Evolutionary conservation across 2,329 filamentous ascomycete genomes (phyloP).

Genomic region (Exophiala dermatitidis): DNA sequence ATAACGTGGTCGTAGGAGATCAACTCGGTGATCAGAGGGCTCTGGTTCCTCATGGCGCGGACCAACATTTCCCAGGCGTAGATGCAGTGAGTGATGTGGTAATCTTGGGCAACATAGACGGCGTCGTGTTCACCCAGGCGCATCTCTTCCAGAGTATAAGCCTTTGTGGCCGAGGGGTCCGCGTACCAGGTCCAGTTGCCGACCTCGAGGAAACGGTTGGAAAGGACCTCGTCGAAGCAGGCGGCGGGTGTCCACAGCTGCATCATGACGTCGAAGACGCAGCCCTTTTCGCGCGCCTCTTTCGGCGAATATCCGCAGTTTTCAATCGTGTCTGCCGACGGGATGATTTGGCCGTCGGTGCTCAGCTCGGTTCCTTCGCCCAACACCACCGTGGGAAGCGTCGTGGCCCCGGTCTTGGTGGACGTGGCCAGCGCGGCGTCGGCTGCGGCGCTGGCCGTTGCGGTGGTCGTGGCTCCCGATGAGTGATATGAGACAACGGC

Average conservation of each 20-base stretch:
- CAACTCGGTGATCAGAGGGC: constrained; percentile 24
- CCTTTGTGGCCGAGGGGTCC: constrained; percentile 10
- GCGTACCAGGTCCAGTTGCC: constrained; percentile 28
- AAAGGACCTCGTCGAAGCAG: constrained; percentile 23
- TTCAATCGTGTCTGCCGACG: constrained; percentile 11
- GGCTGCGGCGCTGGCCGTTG: constrained; percentile 3
- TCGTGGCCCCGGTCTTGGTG: constrained; percentile 3
- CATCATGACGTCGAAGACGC: constrained; percentile 28
- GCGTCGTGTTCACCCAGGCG: constrained; percentile 25
- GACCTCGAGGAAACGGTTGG: constrained; percentile 22
- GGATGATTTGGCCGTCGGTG: background rate
- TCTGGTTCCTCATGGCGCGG: constrained; percentile 25
- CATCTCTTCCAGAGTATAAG: constrained; percentile 22
- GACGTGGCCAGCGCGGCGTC: background rate
- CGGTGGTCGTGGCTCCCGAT: constrained; percentile 3
- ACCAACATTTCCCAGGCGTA: constrained; percentile 27
- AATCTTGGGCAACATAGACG: constrained; percentile 25
- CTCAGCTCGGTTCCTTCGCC: constrained; percentile 9
- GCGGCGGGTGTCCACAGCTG: constrained; percentile 24
- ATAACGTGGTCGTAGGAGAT: constrained; percentile 28
- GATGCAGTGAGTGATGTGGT: constrained; percentile 26
- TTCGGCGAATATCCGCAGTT: constrained; percentile 21
- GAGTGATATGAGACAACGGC: constrained; percentile 14
- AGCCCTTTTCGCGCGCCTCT: constrained; percentile 23
- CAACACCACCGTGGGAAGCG: constrained; percentile 1